These are phyloP conservation scores for Talaromyces islandicus DNA, from an alignment of 2,329 filamentous ascomycete species.

Conservation along the genomic window DNA sequence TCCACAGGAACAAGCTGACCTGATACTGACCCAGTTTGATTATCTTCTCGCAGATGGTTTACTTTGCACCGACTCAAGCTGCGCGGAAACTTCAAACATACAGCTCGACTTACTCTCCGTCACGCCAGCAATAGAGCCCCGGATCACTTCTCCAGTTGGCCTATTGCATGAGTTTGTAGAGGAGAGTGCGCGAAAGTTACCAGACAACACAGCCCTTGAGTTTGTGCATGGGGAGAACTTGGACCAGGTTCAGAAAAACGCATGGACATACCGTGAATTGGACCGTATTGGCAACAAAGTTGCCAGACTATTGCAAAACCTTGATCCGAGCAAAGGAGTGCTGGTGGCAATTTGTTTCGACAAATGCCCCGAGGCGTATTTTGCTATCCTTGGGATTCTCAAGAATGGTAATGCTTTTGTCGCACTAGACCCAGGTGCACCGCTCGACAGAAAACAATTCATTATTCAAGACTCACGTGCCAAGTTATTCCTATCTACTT, in stretches of 20 bases:
- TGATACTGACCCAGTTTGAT: conserved; percentile 69
- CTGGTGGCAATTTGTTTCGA: conserved; percentile 75
- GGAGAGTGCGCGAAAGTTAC: conserved; percentile 48
- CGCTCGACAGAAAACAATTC: conserved; percentile 66
- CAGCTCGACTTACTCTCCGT: conserved; percentile 50
- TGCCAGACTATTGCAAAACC: conserved; percentile 55
- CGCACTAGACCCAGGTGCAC: conserved; percentile 70
- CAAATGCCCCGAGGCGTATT: conserved; percentile 78
- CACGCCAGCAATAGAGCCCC: conserved; percentile 53
- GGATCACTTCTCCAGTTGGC: conserved; percentile 52
- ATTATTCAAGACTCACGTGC: conserved; percentile 70
- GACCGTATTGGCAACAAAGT: conserved; percentile 66
- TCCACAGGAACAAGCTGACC: conserved; percentile 59
- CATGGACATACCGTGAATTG: conserved; percentile 72
- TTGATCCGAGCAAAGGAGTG: conserved; percentile 48
- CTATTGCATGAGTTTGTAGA: conserved; percentile 79
- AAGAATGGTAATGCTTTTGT: conserved; percentile 79
- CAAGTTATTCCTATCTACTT: conserved; percentile 56
- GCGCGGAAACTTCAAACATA: conserved; percentile 33
- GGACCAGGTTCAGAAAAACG: conserved; percentile 40
- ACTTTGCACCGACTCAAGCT: conserved; percentile 36
- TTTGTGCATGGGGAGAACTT: conserved; percentile 59
- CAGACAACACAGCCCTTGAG: conserved; percentile 64
- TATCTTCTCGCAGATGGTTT: conserved; percentile 57
- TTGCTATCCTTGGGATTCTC: conserved; percentile 72